Evolutionary conservation across 345 rosid species (phyloP).

Genomic region (Populus alba): DNA sequence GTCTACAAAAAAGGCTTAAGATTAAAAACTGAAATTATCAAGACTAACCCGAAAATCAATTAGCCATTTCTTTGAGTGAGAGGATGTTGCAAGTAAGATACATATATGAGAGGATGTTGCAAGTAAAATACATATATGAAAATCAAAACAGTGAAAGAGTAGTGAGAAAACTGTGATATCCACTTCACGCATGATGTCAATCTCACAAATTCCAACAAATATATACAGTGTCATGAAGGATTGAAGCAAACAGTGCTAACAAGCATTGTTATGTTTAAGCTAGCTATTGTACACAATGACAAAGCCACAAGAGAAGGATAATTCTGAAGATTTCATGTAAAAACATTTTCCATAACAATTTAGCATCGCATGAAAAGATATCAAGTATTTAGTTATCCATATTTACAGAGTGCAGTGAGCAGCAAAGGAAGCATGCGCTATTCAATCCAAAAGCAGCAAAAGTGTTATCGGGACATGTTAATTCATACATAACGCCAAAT

Average conservation of each 20-base stretch:
- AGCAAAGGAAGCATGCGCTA: constrained; percentile 9
- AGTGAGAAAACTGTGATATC: neutral
- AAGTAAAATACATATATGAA: neutral
- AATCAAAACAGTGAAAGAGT: neutral
- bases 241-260: neutral
- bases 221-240: neutral
- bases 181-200: too few species aligned
- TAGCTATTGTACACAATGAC: neutral
- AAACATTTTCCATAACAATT: neutral
- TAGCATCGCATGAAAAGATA: neutral
- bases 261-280: neutral
- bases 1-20: neutral
- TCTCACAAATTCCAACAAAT: neutral
- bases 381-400: neutral
- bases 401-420: neutral
- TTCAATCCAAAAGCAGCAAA: neutral
- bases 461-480: neutral
- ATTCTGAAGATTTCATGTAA: neutral
- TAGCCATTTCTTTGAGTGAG: neutral
- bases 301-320: neutral
- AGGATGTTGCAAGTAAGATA: neutral
- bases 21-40: neutral
- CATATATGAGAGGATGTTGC: neutral
- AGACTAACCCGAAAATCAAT: neutral
- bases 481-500: neutral